Evolutionary conservation across 2,329 filamentous ascomycete species (phyloP), one percentile per base, ranked within the genome.

Genomic region (Colletotrichum navitas): DNA sequence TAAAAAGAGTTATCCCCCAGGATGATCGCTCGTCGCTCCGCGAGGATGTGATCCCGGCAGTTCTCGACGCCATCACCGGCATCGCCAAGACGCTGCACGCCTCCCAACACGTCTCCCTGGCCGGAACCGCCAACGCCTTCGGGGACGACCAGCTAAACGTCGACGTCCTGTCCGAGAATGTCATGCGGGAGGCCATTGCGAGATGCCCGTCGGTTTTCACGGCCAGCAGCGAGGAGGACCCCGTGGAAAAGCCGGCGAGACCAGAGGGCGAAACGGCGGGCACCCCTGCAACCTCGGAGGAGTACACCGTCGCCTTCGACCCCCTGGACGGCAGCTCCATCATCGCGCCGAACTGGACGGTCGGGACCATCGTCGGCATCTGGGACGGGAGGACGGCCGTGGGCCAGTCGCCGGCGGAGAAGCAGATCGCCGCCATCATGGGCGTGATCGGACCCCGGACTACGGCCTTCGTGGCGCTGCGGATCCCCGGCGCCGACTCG

Each of bases 271-370:
- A 21, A 8, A 34, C n/a, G 54, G 56, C 43, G 43, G 41, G 63
- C 10, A 24, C 43, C 8, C n/a, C 62, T 18, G 39, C 16, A 24
- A 60, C 63, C 12, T 8, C 61, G 12, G 86, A 89, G 74, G 76
- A 80, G 36, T 91, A 91, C 78, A 86, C 88, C 0, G 79, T 90
- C 11, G 89, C 88, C 0, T 91, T 91, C 74, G 89, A 91, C 74
- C 89, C 89, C 0, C 84, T 91, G 0, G 89, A 91, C 74, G 89
- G 89, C 14, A 89, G 86, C 78, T 90, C 87, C 73, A 89, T 89
- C 75, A 88, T 89, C 54, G 85, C 82, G 0, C 83, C 87, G 1
- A 89, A 89, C 76, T 89, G 87, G 87, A 83, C 85, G 0, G 87
- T 89, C 11, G 87, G 87, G 29, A 85, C 88, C 58, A 91, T 91